Evolutionary conservation across 164 flowering plant genomes (phyloP), one percentile per base, ranked within the genome.

Genomic region (Hamamelis virginiana): DNA sequence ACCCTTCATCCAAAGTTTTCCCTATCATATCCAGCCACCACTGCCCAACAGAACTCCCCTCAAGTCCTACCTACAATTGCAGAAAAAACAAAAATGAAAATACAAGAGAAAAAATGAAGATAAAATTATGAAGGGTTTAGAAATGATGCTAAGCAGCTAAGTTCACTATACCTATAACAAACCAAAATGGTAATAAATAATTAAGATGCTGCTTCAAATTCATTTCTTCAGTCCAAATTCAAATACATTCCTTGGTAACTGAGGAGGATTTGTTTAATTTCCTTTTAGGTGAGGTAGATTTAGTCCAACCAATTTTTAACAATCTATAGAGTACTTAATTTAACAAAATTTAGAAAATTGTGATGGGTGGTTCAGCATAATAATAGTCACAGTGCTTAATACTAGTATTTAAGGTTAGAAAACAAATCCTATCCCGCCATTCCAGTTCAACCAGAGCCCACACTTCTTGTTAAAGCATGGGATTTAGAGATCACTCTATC

Each of bases 21-120:
- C 96, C 97, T 41, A 96, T 93, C 60, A 86, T 83, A 67, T 93
- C 99, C 50, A 90, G 82, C 99, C 99, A 96, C 90, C 87, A 86
- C 58, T 93, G 96, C 61, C 99, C 99, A 75, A 86, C 73, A 53
- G 97, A 68, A 81, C 97, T 93, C 65, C 99, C 98, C 76, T 96
- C 98, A 67, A 96, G 91, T 75, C 99, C 99, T 53, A 96, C 96
- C 97, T 96, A 78, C 76, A 83, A 45, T 68, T 67, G 80, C 9
- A 70, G 21, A 79, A 64, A 6, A 48, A 21, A 43, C 27, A 1
- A 19, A 57, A 58, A 1, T 1, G 33, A 52, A 14, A n/a, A 1
- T 38, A 62, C 0, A 53, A 41, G 2, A 41, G 47, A 25, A 27
- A 4, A 23, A 57, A 9, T 56, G 14, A 56, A 56, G 28, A 22